Evolutionary conservation across 306 rosid genomes (phyloP).

Genomic region (Quillaja saponaria): DNA sequence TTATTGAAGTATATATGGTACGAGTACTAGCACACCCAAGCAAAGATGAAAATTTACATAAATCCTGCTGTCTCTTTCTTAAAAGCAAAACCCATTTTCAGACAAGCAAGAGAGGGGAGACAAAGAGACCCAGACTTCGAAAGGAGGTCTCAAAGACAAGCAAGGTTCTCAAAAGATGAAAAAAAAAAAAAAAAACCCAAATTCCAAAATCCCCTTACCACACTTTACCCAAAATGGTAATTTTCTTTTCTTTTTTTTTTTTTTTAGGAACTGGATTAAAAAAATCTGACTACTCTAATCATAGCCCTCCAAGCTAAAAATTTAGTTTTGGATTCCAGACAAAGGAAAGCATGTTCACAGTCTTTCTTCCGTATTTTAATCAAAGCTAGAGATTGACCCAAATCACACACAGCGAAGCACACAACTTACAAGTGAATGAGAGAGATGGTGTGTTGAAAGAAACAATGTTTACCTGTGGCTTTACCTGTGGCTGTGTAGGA

Average conservation of each 20-base stretch:
- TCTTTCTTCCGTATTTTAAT: constrained; percentile 57
- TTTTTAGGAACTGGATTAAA: constrained; percentile 45
- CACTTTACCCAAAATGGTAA: constrained; percentile 44
- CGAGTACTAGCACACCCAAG: constrained; percentile 38
- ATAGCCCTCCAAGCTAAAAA: constrained; percentile 72
- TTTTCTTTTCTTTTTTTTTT: too few relatives aligned
- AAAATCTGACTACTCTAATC: constrained; percentile 46
- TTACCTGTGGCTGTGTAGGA: constrained; percentile 15
- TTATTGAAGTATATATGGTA: constrained; percentile 53
- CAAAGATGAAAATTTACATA: constrained; percentile 33
- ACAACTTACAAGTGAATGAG: constrained; percentile 39
- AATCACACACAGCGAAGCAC: constrained; percentile 69
- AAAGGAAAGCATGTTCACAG: constrained; percentile 75
- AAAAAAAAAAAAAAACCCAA: constrained; percentile 49
- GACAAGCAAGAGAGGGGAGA: constrained; percentile 31
- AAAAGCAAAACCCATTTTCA: constrained; percentile 29
- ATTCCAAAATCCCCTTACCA: constrained; percentile 59
- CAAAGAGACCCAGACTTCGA: constrained; percentile 44
- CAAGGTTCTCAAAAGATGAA: constrained; percentile 91
- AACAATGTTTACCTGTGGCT: constrained; percentile 51
- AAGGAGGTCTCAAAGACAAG: constrained; percentile 57
- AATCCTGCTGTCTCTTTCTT: constrained; percentile 33
- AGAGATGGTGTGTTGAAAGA: constrained; percentile 36
- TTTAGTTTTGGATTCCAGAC: constrained; percentile 48
- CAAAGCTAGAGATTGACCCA: constrained; percentile 52